These are phyloP conservation scores for Neurospora hispaniola DNA, from an alignment of 495 filamentous ascomycete species.

Conservation along the genomic window DNA sequence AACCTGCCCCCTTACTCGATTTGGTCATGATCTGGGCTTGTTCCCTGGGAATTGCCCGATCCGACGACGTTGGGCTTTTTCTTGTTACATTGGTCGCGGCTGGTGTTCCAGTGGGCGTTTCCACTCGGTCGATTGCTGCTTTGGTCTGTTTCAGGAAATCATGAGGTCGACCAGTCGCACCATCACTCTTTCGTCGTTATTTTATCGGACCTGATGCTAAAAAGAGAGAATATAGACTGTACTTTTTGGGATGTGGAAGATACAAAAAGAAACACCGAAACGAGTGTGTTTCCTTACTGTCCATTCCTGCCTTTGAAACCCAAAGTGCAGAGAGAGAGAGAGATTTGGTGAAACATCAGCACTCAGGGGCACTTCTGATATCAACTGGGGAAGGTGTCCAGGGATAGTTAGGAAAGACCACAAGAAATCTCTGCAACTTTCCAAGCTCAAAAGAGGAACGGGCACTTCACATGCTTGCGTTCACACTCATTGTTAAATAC, in stretches of 20 bases:
- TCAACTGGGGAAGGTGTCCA: background rate
- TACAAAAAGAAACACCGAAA: background rate
- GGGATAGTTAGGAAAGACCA: background rate
- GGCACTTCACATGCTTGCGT: background rate
- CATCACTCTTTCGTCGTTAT: too few species aligned
- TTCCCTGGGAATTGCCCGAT: background rate
- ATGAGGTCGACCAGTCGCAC: background rate
- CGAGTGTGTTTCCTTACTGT: too few species aligned
- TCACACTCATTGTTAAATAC: too few species aligned
- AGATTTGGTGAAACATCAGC: background rate
- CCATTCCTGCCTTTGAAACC: background rate
- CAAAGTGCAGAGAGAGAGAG: background rate
- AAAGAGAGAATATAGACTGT: too few species aligned
- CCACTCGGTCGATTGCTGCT: background rate
- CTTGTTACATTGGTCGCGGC: background rate
- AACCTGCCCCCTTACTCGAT: background rate
- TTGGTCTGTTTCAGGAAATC: background rate
- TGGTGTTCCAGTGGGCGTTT: background rate
- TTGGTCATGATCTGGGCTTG: background rate
- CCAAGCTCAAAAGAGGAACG: background rate
- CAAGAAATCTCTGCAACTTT: background rate
- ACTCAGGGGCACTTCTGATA: background rate
- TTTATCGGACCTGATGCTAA: too few species aligned
- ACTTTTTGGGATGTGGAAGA: too few species aligned
- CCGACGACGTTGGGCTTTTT: background rate